Percentiles rank a stretch among this genome's conserved stretches.
Evolutionary conservation across 768 basidiomycete species (phyloP).

Genomic region (Gelatoporia subvermispora): DNA sequence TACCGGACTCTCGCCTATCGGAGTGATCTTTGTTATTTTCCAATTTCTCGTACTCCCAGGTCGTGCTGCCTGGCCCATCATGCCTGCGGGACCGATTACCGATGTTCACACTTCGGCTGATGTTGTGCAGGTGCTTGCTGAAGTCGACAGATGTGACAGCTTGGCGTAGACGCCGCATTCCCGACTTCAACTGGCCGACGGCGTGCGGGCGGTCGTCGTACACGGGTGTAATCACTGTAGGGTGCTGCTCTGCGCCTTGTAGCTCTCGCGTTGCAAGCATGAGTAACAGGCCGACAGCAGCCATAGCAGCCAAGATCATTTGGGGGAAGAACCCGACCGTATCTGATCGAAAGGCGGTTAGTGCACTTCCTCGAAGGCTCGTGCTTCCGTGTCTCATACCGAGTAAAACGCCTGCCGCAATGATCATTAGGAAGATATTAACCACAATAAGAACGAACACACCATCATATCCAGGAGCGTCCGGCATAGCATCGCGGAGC

Average conservation of each 20-base stretch:
- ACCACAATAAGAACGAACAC: conserved; percentile 2
- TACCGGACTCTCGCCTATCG: no score
- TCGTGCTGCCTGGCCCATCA: no score
- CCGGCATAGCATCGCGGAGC: conserved; percentile 51
- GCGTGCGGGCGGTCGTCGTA: conserved; percentile 10
- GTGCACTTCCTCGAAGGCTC: not conserved
- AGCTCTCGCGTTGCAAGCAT: conserved; percentile 39
- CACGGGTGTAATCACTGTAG: not conserved
- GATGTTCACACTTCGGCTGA: conserved; percentile 1
- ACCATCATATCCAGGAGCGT: conserved; percentile 49
- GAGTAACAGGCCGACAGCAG: conserved; percentile 37
- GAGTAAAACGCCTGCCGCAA: conserved; percentile 38
- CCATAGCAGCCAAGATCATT: conserved; percentile 43
- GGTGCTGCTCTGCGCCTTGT: not conserved
- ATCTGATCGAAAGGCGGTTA: conserved; percentile 28
- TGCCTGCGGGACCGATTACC: no score
- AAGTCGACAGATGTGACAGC: conserved; percentile 22
- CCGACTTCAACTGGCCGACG: conserved; percentile 15
- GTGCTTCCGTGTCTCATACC: conserved; percentile 26
- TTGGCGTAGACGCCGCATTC: conserved; percentile 16
- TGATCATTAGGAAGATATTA: conserved; percentile 1
- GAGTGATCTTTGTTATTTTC: no score
- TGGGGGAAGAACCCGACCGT: conserved; percentile 57
- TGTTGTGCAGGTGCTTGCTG: conserved; percentile 10
- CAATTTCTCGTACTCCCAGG: no score